Evolutionary conservation across 2,329 filamentous ascomycete species (phyloP).

Genomic region (Bipolaris zeicola): DNA sequence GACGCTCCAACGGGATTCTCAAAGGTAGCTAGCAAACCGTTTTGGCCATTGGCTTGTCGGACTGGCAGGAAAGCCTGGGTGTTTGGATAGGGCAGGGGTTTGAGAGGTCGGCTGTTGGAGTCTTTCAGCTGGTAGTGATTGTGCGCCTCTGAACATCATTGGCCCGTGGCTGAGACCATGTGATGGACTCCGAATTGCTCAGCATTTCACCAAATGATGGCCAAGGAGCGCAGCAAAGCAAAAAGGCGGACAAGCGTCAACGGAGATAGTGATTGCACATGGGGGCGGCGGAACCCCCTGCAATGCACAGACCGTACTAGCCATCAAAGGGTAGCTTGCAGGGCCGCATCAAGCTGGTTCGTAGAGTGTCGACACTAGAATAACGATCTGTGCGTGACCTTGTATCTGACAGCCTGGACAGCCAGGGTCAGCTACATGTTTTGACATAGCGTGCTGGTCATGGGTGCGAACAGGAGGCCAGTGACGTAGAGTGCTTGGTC

Average conservation of each 20-base stretch:
- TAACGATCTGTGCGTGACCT: constrained; percentile 26
- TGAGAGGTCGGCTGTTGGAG: constrained; percentile 37
- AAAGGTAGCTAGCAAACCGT: constrained; percentile 44
- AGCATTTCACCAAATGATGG: constrained; percentile 18
- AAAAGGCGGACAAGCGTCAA: constrained; percentile 7
- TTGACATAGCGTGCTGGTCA: constrained; percentile 29
- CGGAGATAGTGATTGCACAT: constrained; percentile 11
- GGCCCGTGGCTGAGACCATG: constrained; percentile 23
- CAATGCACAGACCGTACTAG: constrained; percentile 18
- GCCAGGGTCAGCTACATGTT: constrained; percentile 33
- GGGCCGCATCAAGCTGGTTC: constrained; percentile 22
- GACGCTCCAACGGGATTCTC: constrained; percentile 36
- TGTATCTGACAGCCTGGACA: constrained; percentile 34
- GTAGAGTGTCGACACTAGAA: constrained; percentile 23
- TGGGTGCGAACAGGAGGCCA: constrained; percentile 20
- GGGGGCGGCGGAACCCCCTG: constrained; percentile 15
- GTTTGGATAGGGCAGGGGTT: constrained; percentile 36
- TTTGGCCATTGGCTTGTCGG: constrained; percentile 38
- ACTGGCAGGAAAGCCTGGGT: constrained; percentile 35
- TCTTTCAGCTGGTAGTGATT: constrained; percentile 40
- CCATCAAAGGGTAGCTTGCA: constrained; percentile 19
- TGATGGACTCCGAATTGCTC: constrained; percentile 26
- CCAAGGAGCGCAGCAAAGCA: constrained; percentile 14
- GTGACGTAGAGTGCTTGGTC: constrained; percentile 30
- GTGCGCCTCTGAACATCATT: constrained; percentile 27